A percentile compares a stretch with the other conserved stretches of the same genome.
These are phyloP conservation scores for Pseudozyma hubeiensis DNA, from an alignment of 1,284 basidiomycete genomes.

Conservation along the genomic window DNA sequence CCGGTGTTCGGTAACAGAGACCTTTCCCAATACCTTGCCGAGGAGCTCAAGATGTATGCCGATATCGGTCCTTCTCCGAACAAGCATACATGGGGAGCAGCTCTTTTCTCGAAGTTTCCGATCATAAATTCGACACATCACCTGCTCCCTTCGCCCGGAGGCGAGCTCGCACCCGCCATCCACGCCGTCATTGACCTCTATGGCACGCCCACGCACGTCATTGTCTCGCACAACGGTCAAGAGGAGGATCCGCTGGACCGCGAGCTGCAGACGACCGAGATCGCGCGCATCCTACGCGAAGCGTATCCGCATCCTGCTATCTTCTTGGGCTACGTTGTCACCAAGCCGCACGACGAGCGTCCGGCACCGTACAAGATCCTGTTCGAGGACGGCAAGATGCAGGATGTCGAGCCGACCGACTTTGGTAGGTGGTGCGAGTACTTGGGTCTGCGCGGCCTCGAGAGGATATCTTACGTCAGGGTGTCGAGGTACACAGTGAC, in stretches of 20 bases:
- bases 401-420: slow-evolving; percentile 71
- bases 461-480: slow-evolving; percentile 61
- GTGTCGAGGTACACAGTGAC: slow-evolving; percentile 65
- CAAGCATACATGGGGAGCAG: slow-evolving; percentile 82
- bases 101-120: slow-evolving; percentile 75
- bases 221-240: slow-evolving; percentile 93
- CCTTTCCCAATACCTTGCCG: slow-evolving; percentile 61
- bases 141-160: slow-evolving; percentile 83
- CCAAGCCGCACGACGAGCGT: slow-evolving; percentile 77
- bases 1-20: slow-evolving; percentile 90
- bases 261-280: slow-evolving; percentile 84
- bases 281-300: slow-evolving; percentile 82
- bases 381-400: slow-evolving; percentile 67
- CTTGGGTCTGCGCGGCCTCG: slow-evolving; percentile 60
- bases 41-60: slow-evolving; percentile 79
- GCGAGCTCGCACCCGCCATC: slow-evolving; percentile 81
- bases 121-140: slow-evolving; percentile 91
- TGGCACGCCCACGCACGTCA: slow-evolving; percentile 81
- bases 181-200: slow-evolving; percentile 87
- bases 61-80: slow-evolving; percentile 86
- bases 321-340: slow-evolving; percentile 80
- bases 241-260: slow-evolving; percentile 88
- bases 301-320: slow-evolving; percentile 82
- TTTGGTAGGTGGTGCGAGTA: slow-evolving; percentile 65
- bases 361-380: slow-evolving; percentile 88